Evolutionary conservation across 2,329 filamentous ascomycete species (phyloP).

Genomic region (Cercospora zeina): DNA sequence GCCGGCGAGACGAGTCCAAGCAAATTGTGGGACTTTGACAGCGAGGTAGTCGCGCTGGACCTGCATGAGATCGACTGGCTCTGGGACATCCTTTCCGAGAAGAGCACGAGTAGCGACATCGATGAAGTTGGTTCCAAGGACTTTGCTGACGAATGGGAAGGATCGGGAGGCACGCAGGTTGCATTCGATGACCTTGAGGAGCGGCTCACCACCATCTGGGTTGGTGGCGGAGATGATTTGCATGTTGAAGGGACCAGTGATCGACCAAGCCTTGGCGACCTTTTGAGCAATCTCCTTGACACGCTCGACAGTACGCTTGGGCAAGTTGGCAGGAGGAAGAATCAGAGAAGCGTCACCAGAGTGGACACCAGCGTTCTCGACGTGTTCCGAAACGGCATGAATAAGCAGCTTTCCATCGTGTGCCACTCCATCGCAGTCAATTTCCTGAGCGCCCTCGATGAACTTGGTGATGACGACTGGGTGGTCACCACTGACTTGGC

Average conservation of each 20-base stretch:
- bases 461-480: conserved; percentile 98
- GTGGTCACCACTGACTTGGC: conserved; percentile 89
- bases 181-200: conserved; percentile 95
- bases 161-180: conserved; percentile 96
- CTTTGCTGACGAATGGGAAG: conserved; percentile 98
- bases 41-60: conserved; percentile 88
- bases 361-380: conserved; percentile 96
- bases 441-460: conserved; percentile 94
- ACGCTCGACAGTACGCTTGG: conserved; percentile 74
- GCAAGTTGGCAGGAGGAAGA: conserved; percentile 79
- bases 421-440: conserved; percentile 92
- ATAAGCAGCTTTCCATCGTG: conserved; percentile 81
- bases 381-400: conserved; percentile 91
- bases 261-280: conserved; percentile 94
- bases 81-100: conserved; percentile 78
- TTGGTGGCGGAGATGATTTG: conserved; percentile 94
- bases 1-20: conserved; percentile 95
- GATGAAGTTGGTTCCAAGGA: conserved; percentile 94
- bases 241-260: conserved; percentile 99
- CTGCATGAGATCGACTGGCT: conserved; percentile 83
- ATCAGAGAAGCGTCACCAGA: conserved; percentile 95
- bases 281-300: conserved; percentile 95
- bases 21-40: conserved; percentile 98
- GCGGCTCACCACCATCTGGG: conserved; percentile 70
- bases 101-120: conserved; percentile 92